A percentile compares a stretch with the other conserved stretches of the same genome.
phyloP scores from a whole-genome alignment of 164 flowering plant genomes.

The Sedum album region DNA sequence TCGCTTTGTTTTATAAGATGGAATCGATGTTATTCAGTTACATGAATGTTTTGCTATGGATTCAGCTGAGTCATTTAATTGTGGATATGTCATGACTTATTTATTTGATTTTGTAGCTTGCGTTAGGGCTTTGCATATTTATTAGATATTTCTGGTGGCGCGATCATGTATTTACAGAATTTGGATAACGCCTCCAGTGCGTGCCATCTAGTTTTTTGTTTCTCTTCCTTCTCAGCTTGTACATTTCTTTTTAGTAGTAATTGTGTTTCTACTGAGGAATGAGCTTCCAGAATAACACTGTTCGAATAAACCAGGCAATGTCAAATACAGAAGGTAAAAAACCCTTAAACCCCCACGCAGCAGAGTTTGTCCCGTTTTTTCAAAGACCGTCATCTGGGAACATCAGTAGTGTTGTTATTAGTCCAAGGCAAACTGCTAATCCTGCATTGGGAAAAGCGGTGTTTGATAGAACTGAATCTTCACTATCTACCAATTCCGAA shows the following conservation, averaged over 20 bases:
- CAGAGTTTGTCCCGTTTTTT: constrained; percentile 78
- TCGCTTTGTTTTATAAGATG: neutral
- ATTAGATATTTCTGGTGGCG: neutral
- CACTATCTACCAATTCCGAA: constrained; percentile 71
- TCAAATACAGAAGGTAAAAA: constrained; percentile 28
- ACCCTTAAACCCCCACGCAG: constrained; percentile 87
- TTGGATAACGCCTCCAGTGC: constrained; percentile 34
- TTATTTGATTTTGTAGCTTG: no score
- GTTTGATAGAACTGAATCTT: constrained; percentile 65
- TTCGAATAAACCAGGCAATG: constrained; percentile 31
- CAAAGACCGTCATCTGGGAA: constrained; percentile 53
- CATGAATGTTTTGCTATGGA: neutral
- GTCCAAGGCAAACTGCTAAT: constrained; percentile 30
- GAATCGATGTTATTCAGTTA: neutral
- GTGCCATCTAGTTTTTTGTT: constrained; percentile 1
- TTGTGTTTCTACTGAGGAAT: constrained; percentile 30
- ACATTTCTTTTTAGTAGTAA: neutral
- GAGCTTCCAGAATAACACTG: constrained; percentile 58
- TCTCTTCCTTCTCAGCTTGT: constrained; percentile 14
- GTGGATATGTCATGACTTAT: neutral
- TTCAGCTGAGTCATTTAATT: neutral
- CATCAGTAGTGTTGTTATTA: constrained; percentile 24
- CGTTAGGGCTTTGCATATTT: neutral
- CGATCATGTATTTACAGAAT: constrained; percentile 37
- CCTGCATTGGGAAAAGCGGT: constrained; percentile 54